Percentiles rank a stretch among this genome's conserved stretches.
Conservation (phyloP, 192 early-diverging fungal genomes). For the Gigaspora rosea region DNA sequence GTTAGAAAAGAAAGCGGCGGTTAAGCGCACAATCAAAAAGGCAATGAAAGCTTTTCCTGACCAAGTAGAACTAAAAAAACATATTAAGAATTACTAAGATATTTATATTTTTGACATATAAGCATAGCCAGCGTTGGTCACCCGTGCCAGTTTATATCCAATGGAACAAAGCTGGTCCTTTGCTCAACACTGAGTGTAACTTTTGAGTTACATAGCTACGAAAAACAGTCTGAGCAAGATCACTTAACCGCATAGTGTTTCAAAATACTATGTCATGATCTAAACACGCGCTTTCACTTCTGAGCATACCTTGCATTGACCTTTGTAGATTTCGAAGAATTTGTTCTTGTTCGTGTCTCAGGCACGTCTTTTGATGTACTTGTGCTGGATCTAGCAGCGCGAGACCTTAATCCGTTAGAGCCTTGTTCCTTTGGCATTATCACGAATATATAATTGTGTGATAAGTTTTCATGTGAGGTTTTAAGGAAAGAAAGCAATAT, state of each 20-base stretch:
- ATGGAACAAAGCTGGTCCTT: no score
- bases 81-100: not conserved
- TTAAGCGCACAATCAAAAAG: slow-evolving; percentile 49
- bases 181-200: no score
- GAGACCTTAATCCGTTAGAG: not conserved
- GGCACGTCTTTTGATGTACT: not conserved
- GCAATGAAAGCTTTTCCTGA: not conserved
- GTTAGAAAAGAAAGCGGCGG: slow-evolving; percentile 56
- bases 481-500: no score
- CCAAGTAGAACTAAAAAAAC: no score
- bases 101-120: not conserved
- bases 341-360: not conserved
- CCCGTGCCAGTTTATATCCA: no score
- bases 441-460: not conserved
- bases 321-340: not conserved
- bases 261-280: no score
- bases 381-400: not conserved
- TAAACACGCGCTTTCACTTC: no score
- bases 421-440: not conserved
- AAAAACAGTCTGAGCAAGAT: no score
- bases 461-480: not conserved
- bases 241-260: no score
- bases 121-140: no score
- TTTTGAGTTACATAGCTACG: no score
- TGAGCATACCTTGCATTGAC: not conserved